Evolutionary conservation across 2,329 filamentous ascomycete genomes (phyloP).

Genomic region (Penicillium sclerotigenum): DNA sequence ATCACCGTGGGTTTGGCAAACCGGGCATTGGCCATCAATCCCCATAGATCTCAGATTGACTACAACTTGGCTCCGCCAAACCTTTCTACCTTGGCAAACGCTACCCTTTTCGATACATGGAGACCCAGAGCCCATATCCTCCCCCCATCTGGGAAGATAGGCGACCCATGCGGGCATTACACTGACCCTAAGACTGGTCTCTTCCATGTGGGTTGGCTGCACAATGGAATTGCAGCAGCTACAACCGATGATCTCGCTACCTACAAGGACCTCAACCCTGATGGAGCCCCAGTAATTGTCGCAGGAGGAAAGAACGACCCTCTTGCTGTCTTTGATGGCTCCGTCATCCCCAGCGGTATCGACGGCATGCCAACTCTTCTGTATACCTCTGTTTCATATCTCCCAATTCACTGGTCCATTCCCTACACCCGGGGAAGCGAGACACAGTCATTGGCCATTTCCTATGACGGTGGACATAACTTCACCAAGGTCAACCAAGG

Average conservation of each 20-base stretch:
- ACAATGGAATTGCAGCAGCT: constrained; percentile 16
- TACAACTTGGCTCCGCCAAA: constrained; percentile 16
- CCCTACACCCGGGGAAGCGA: constrained; percentile 47
- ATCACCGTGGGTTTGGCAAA: not conserved
- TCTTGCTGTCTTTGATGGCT: constrained; percentile 19
- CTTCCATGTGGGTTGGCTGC: constrained; percentile 21
- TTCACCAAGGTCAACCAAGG: constrained; percentile 49
- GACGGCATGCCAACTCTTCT: constrained; percentile 48
- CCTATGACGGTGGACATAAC: constrained; percentile 46
- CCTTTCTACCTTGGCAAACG: constrained; percentile 14
- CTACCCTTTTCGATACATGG: constrained; percentile 19
- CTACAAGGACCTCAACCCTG: constrained; percentile 14
- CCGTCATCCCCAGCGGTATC: constrained; percentile 18
- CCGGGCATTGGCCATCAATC: not conserved
- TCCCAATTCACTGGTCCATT: constrained; percentile 47
- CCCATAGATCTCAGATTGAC: not conserved
- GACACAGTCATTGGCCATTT: constrained; percentile 46
- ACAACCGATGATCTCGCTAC: constrained; percentile 17
- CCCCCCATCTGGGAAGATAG: constrained; percentile 16
- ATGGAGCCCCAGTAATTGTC: constrained; percentile 11
- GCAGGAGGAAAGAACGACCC: constrained; percentile 19
- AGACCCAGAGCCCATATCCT: constrained; percentile 18
- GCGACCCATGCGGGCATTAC: constrained; percentile 20
- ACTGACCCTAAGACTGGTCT: constrained; percentile 18
- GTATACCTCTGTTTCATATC: constrained; percentile 48